Evolutionary conservation across 345 rosid genomes (phyloP).

Genomic region (Jatropha curcas): DNA sequence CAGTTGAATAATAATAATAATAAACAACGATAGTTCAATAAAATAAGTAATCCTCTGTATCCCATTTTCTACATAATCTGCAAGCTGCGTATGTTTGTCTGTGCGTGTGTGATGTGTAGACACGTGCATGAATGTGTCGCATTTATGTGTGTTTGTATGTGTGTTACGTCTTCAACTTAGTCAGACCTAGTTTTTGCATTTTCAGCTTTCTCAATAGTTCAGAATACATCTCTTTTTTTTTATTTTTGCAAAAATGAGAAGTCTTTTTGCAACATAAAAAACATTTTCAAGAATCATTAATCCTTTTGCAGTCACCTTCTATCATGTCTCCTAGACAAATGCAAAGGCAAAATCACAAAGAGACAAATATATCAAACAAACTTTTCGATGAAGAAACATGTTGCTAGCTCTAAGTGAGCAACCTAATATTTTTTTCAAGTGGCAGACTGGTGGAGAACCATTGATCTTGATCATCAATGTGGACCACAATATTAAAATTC

Average conservation of each 20-base stretch:
- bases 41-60: no score
- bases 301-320: background rate
- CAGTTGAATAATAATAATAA: background rate
- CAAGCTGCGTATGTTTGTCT: no score
- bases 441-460: constrained; percentile 21
- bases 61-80: background rate
- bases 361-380: constrained; percentile 19
- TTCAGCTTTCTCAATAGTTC: background rate
- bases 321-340: constrained; percentile 6
- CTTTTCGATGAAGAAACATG: background rate
- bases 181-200: background rate
- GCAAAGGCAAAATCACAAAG: background rate
- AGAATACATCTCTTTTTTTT: background rate
- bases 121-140: background rate
- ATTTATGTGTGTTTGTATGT: background rate
- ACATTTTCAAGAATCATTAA: background rate
- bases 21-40: no score
- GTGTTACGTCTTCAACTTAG: background rate
- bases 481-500: constrained; percentile 17
- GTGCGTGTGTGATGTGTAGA: no score
- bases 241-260: background rate
- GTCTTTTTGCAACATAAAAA: background rate
- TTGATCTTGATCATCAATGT: constrained; percentile 6
- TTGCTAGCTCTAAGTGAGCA: constrained; percentile 5
- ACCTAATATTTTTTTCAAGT: constrained; percentile 3